Evolutionary conservation across 1,284 basidiomycete genomes (phyloP), one percentile per base, ranked within the genome.

Genomic region (Amylostereum areolatum): DNA sequence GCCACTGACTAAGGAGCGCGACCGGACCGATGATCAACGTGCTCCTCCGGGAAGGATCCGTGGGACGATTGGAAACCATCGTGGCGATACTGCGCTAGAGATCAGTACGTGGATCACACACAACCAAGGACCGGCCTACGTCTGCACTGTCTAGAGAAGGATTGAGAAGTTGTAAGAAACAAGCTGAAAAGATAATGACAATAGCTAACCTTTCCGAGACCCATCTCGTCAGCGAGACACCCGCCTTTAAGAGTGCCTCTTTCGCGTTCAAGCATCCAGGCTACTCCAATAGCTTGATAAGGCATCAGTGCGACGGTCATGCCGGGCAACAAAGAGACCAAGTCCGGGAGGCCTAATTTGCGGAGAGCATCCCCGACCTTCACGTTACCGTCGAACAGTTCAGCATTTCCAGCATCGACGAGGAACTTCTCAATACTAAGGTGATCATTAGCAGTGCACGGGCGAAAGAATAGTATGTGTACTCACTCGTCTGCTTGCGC

Each of bases 151-250:
- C 69, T 75, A 45, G 12, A 30, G 37, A 33, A 46, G n/a, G 39
- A 33, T 43, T 34, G 39, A n/a, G n/a, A n/a, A n/a, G n/a, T n/a
- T n/a, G n/a, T n/a, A n/a, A n/a, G n/a, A n/a, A n/a, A n/a, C n/a
- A n/a, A n/a, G n/a, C 28, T 11, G 50, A 24, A 45, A 25, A 27
- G 24, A 2, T 31, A 30, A 18, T 31, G 8, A 24, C 40, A 10
- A 46, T 12, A 44, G 30, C 65, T n/a, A 36, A 72, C 70, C 68
- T 78, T 78, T 33, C 78, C 77, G 10, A 81, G 68, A 43, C 79
- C 79, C 80, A 82, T 81, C 55, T 94, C 91, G 60, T 95, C 91
- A 4, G 81, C 85, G 9, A 92, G 66, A 56, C 82, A 83, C 29
- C 88, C 89, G 53, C 79, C 80, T 34, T 68, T 70, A 12, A 69